These are phyloP conservation scores for Clitopilus passeckerianus DNA, from an alignment of 768 basidiomycete species.

Conservation along the genomic window DNA sequence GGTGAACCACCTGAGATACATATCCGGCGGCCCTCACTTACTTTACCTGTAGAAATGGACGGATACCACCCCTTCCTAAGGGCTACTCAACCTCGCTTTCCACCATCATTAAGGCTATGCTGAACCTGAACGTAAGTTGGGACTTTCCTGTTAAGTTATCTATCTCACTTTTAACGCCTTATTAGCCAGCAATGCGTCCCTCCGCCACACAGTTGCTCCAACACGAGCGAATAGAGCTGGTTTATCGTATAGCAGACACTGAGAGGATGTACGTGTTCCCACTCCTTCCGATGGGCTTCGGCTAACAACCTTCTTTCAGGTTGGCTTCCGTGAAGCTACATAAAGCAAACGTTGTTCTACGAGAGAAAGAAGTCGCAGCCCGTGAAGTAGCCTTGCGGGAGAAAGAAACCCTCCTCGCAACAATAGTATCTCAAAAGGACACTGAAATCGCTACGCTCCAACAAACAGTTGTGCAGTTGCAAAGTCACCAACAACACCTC, in stretches of 20 bases:
- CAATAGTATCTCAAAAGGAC: slow-evolving; percentile 52
- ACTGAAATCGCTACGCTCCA: slow-evolving; percentile 50
- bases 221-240: slow-evolving; percentile 70
- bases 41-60: slow-evolving; percentile 63
- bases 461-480: slow-evolving; percentile 36
- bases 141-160: not conserved
- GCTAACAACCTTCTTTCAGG: slow-evolving; percentile 31
- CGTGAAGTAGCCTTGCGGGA: slow-evolving; percentile 54
- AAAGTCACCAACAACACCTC: slow-evolving; percentile 20
- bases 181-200: slow-evolving; percentile 81
- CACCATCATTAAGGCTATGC: slow-evolving; percentile 81
- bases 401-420: slow-evolving; percentile 46
- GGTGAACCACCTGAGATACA: slow-evolving; percentile 34
- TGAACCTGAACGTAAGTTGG: slow-evolving; percentile 67
- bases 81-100: slow-evolving; percentile 73
- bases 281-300: not conserved
- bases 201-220: slow-evolving; percentile 78
- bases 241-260: slow-evolving; percentile 68
- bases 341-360: slow-evolving; percentile 45
- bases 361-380: slow-evolving; percentile 59
- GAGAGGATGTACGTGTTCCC: slow-evolving; percentile 63
- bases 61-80: slow-evolving; percentile 86
- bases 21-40: not conserved
- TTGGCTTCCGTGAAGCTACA: slow-evolving; percentile 61
- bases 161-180: slow-evolving; percentile 1